Conservation (phyloP, 1,139 yeast species). For the Kodamaea suecica region DNA sequence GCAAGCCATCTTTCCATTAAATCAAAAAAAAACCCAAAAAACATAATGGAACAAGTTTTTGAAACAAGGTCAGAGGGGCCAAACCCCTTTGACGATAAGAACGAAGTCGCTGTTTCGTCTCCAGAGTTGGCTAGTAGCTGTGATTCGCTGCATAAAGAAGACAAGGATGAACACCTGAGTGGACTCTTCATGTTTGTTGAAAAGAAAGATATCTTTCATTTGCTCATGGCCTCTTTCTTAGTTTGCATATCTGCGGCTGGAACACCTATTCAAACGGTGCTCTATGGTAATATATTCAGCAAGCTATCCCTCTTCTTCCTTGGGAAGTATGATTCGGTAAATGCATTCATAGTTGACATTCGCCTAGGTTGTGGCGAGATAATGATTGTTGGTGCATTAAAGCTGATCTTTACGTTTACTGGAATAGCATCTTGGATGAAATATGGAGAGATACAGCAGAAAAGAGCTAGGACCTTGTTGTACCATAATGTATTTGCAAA, state of each 20-base stretch:
- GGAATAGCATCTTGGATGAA: slow-evolving; percentile 63
- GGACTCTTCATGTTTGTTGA: slow-evolving; percentile 27
- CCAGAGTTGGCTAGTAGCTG: background rate
- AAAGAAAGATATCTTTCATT: slow-evolving; percentile 22
- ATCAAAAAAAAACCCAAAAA: too few relatives aligned
- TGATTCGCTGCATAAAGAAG: background rate
- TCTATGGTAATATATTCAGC: slow-evolving; percentile 64
- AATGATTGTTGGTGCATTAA: slow-evolving; percentile 54
- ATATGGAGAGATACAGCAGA: slow-evolving; percentile 71
- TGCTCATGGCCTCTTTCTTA: slow-evolving; percentile 22
- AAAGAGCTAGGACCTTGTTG: slow-evolving; percentile 49
- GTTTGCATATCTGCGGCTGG: slow-evolving; percentile 46
- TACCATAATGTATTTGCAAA: slow-evolving; percentile 36
- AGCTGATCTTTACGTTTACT: slow-evolving; percentile 51
- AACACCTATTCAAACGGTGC: slow-evolving; percentile 60
- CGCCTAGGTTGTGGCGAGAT: slow-evolving; percentile 51
- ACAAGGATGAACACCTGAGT: background rate
- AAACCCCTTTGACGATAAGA: background rate
- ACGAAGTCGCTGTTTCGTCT: too few relatives aligned
- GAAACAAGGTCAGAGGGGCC: background rate
- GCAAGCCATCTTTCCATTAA: too few relatives aligned
- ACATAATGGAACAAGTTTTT: background rate
- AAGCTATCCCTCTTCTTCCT: slow-evolving; percentile 39
- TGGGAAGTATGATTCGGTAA: slow-evolving; percentile 24
- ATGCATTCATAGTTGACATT: slow-evolving; percentile 42